Base-by-base conservation (phyloP, 805 yeast genomes). In the Ogataea chonburiensis region DNA sequence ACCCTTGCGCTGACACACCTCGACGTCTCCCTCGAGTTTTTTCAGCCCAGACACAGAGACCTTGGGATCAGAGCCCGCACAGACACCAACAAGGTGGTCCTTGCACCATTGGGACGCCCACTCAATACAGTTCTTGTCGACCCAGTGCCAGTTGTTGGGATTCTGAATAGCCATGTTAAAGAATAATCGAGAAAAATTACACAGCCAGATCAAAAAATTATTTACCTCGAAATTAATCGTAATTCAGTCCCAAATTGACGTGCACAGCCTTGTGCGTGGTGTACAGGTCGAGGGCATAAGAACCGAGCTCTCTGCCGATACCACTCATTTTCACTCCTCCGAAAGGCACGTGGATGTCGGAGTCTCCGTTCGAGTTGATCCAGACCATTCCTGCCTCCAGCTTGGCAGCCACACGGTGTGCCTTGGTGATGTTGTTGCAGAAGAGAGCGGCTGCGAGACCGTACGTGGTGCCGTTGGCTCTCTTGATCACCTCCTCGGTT, bases 61-160 rank as follows among this genome's bases (percentile, higher is more conserved):
- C 3, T 54, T 51, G 11, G 63, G 54, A 18, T 53, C 64, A 5
- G 64, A 50, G 7, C 43, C 41, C 1, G 53, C 76, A 10, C 60
- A 44, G 25, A 78, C 45, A 1, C 81, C 82, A 8, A 69, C 68
- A 34, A 88, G 66, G 28, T 77, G 73, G 30, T 75, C 73, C 19
- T 64, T 61, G 60, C 93, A 86, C 61, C 91, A 91, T 25, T 73
- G 70, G 43, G 77, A 77, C 9, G 96, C 73, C 98, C 98, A 93
- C 38, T 77, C 81, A 39, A 91, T 74, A 66, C 98, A 93, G 70
- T 93, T 93, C 63, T 91, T 91, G 66, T 91, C 97, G 45, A 89
- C 97, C 98, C 98, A 93, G 71, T 93, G 98, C 98, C 98, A 91
- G 67, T 91, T 91, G 64, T 93, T 93, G 24, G 98, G 98, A 72